These are phyloP conservation scores for Bipolaris sorokiniana DNA, from an alignment of 2,329 filamentous ascomycete species.

Conservation along the genomic window DNA sequence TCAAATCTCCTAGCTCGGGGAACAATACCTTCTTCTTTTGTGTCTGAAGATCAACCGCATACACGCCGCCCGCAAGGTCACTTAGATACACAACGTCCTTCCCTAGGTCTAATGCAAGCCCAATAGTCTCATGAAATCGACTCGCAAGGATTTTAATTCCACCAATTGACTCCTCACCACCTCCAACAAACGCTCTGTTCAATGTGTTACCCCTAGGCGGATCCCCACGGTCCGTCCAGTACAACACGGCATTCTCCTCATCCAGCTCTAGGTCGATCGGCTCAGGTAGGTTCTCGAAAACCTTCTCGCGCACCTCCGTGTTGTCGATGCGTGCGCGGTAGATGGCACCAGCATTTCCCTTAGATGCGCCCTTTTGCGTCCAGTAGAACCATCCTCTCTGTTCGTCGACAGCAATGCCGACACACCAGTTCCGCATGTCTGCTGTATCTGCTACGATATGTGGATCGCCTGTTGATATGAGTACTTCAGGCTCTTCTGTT, in stretches of 20 bases:
- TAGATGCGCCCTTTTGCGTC: neutral
- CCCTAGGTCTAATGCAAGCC: neutral
- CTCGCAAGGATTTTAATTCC: neutral
- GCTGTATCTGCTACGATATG: neutral
- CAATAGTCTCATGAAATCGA: neutral
- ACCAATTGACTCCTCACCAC: neutral
- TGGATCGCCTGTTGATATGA: neutral
- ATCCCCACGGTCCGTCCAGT: conserved; percentile 2
- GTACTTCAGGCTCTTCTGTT: neutral
- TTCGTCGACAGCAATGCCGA: neutral
- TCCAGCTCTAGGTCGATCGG: neutral
- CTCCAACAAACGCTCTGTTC: neutral
- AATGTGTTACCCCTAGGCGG: neutral
- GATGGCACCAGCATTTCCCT: neutral
- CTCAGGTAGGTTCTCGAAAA: neutral
- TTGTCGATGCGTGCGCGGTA: neutral
- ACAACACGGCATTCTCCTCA: neutral
- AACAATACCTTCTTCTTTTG: neutral
- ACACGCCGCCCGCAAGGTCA: neutral
- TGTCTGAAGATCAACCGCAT: neutral
- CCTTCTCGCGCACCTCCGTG: neutral
- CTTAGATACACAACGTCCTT: neutral
- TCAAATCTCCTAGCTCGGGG: neutral
- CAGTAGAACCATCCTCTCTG: neutral
- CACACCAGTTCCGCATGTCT: neutral